These are phyloP conservation scores for Monosporascus cannonballus DNA, from an alignment of 2,329 filamentous ascomycete species.

Conservation along the genomic window DNA sequence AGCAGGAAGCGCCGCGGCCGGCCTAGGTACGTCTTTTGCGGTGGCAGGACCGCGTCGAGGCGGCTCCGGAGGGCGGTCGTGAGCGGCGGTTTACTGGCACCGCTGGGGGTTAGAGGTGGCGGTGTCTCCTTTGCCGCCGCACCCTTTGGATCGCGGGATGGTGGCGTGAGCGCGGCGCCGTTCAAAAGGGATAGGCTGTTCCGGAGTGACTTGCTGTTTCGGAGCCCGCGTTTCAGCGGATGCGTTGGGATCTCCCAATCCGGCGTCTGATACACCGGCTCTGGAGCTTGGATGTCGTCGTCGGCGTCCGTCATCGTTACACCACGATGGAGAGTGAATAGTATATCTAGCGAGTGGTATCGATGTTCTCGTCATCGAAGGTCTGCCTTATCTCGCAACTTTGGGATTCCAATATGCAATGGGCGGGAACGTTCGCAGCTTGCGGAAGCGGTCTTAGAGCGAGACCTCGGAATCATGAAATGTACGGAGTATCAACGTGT, in stretches of 20 bases:
- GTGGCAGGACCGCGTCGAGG: constrained; percentile 17
- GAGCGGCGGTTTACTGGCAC: constrained; percentile 2
- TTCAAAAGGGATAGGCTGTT: constrained; percentile 1
- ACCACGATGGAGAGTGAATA: no score
- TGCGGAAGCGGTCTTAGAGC: no score
- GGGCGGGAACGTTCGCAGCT: no score
- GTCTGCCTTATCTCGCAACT: no score
- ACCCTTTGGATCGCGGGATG: neutral
- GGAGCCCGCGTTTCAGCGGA: constrained; percentile 2
- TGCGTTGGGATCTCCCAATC: constrained; percentile 8
- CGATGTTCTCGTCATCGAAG: no score
- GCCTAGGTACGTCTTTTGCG: constrained; percentile 18
- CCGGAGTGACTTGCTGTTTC: constrained; percentile 3
- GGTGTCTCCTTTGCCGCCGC: neutral
- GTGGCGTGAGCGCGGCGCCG: neutral
- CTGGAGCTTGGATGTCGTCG: neutral
- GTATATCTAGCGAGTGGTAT: no score
- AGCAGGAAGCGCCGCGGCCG: constrained; percentile 18
- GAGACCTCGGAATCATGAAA: no score
- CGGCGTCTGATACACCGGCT: constrained; percentile 5
- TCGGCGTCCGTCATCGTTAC: no score
- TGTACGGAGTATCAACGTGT: no score
- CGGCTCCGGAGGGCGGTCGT: constrained; percentile 6
- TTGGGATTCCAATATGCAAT: no score
- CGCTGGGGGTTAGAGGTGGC: neutral